Conservation (phyloP, 192 early-diverging fungal species). For the Spinellus fusiger region DNA sequence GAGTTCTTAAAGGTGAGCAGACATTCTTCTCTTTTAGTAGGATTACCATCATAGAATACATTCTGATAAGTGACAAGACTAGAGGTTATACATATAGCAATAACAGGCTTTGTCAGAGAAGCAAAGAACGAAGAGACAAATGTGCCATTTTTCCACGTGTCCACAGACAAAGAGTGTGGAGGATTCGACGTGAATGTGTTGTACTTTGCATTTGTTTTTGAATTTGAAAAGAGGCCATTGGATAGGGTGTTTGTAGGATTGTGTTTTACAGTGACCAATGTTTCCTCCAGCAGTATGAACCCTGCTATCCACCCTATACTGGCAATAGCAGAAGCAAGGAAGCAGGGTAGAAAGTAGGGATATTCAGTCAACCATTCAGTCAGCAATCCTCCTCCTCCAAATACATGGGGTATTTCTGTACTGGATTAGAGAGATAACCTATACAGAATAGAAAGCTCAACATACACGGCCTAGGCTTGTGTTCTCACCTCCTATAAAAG, state of each 20-base stretch:
- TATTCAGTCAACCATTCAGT: conserved; percentile 43
- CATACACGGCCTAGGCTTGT: no score
- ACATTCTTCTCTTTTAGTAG: neutral
- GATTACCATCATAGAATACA: conserved; percentile 25
- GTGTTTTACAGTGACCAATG: conserved; percentile 13
- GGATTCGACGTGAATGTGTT: neutral
- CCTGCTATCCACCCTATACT: conserved; percentile 51
- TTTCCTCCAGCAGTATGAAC: conserved; percentile 50
- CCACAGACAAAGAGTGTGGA: no score
- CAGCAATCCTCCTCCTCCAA: conserved; percentile 24
- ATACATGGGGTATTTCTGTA: conserved; percentile 44
- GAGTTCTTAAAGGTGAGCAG: conserved; percentile 5
- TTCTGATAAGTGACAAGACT: conserved; percentile 7
- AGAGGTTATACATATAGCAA: conserved; percentile 8
- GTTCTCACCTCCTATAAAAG: conserved; percentile 50
- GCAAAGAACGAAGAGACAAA: neutral
- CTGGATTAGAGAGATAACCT: conserved; percentile 61
- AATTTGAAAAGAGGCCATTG: neutral
- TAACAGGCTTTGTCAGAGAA: conserved; percentile 13
- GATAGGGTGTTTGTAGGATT: neutral
- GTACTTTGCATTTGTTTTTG: neutral
- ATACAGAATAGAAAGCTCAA: neutral
- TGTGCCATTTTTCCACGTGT: no score
- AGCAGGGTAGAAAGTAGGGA: conserved; percentile 73
- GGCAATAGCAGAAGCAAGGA: conserved; percentile 47